These are phyloP conservation scores for Fusarium vanettenii DNA, from an alignment of 2,329 filamentous ascomycete species.

Conservation along the genomic window DNA sequence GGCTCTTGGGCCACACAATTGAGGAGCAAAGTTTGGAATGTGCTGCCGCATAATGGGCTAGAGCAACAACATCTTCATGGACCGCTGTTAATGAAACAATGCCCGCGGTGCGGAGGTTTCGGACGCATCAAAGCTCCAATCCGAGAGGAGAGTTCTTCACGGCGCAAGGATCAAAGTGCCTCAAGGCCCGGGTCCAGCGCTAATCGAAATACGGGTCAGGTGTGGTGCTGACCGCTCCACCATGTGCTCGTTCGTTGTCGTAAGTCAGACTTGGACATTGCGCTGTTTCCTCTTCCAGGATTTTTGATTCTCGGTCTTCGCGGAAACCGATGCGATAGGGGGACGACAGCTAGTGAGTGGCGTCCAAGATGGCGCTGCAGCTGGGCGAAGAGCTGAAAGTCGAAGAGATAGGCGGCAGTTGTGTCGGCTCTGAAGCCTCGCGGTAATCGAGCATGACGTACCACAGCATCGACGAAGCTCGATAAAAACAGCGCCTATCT, in stretches of 20 bases:
- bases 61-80: neutral
- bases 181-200: conserved; percentile 18
- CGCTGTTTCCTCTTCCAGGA: conserved; percentile 2
- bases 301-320: conserved; percentile 3
- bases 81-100: conserved; percentile 16
- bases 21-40: neutral
- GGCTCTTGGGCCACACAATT: neutral
- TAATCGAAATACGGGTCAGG: conserved; percentile 32
- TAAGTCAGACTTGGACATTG: conserved; percentile 12
- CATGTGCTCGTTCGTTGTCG: conserved; percentile 14
- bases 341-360: conserved; percentile 12
- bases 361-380: neutral
- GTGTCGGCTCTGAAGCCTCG: neutral
- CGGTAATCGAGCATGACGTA: neutral
- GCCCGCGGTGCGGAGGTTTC: conserved; percentile 30
- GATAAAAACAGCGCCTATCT: neutral
- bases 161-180: conserved; percentile 26
- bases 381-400: conserved; percentile 1
- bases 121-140: conserved; percentile 14
- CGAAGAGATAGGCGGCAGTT: neutral
- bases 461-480: neutral
- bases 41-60: neutral
- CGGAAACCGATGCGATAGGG: neutral
- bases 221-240: conserved; percentile 29
- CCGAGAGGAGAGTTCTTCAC: conserved; percentile 6